Percentiles rank a stretch among this genome's conserved stretches.
These are phyloP conservation scores for Mortierella sp. DNA, from an alignment of 371 early-diverging fungal species.

Conservation along the genomic window DNA sequence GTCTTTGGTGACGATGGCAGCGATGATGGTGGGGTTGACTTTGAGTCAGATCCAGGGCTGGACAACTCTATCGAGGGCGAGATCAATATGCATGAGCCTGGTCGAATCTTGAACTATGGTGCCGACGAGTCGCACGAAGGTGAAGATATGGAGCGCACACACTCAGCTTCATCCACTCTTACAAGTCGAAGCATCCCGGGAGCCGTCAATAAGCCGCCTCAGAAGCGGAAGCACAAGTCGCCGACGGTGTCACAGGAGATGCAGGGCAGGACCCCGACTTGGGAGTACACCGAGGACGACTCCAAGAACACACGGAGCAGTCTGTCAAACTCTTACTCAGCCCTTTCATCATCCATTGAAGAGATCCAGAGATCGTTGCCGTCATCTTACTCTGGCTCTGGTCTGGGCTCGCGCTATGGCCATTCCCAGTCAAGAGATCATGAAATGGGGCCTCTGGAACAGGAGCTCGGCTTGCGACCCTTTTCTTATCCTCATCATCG, in stretches of 20 bases:
- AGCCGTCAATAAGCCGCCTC: not conserved
- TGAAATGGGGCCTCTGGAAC: slow-evolving; percentile 7
- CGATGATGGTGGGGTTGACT: slow-evolving; percentile 22
- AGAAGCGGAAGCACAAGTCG: slow-evolving; percentile 33
- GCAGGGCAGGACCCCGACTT: slow-evolving; percentile 21
- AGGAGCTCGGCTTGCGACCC: slow-evolving; percentile 19
- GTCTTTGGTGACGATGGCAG: slow-evolving; percentile 46
- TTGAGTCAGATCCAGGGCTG: slow-evolving; percentile 6
- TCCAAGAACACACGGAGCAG: slow-evolving; percentile 13
- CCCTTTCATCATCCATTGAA: slow-evolving; percentile 50
- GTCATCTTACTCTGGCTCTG: slow-evolving; percentile 31
- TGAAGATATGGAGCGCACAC: slow-evolving; percentile 43
- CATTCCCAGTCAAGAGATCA: slow-evolving; percentile 19
- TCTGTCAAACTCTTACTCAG: slow-evolving; percentile 28
- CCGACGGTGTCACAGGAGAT: slow-evolving; percentile 38
- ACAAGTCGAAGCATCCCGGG: slow-evolving; percentile 37
- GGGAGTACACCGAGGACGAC: slow-evolving; percentile 33
- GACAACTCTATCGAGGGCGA: slow-evolving; percentile 18
- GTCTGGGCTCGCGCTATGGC: slow-evolving; percentile 43
- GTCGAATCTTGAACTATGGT: not conserved
- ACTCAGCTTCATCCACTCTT: slow-evolving; percentile 42
- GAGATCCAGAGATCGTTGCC: slow-evolving; percentile 55
- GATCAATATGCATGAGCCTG: slow-evolving; percentile 1
- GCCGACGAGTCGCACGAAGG: not conserved
- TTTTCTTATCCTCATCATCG: slow-evolving; percentile 27